Evolutionary conservation across 179 eudicot genomes (phyloP).

Genomic region (Camellia oleifera): DNA sequence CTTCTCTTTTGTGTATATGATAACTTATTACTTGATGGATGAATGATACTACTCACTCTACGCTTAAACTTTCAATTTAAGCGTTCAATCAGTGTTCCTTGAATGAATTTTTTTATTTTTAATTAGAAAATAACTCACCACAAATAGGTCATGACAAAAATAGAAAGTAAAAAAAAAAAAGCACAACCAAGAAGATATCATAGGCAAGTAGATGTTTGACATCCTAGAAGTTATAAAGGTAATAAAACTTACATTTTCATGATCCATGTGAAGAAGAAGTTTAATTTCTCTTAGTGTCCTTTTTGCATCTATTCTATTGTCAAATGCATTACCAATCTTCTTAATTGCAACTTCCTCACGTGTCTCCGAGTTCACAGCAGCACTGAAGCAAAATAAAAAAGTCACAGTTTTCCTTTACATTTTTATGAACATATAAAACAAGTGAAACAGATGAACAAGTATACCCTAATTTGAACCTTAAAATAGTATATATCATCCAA

Average conservation of each 20-base stretch:
- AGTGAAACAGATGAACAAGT: neutral
- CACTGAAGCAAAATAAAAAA: conserved; percentile 48
- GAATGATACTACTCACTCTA: no score
- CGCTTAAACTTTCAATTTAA: no score
- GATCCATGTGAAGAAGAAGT: conserved; percentile 89
- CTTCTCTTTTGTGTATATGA: no score
- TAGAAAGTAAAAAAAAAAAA: neutral
- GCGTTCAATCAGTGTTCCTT: no score
- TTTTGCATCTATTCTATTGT: conserved; percentile 91
- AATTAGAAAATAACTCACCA: neutral
- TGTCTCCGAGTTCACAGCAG: conserved; percentile 86
- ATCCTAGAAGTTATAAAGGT: neutral
- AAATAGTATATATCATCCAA: neutral
- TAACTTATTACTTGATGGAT: no score
- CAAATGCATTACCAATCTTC: conserved; percentile 94
- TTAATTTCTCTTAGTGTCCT: conserved; percentile 93
- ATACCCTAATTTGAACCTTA: neutral
- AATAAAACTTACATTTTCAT: conserved; percentile 70
- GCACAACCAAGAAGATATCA: neutral
- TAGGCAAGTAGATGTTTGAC: neutral
- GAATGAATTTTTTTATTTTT: neutral
- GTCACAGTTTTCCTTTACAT: conserved; percentile 12
- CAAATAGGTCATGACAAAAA: no score
- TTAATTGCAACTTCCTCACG: conserved; percentile 94
- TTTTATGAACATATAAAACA: neutral